Conservation (phyloP, 108 stramenopile genomes). For the Mayamaea pseudoterrestris region DNA sequence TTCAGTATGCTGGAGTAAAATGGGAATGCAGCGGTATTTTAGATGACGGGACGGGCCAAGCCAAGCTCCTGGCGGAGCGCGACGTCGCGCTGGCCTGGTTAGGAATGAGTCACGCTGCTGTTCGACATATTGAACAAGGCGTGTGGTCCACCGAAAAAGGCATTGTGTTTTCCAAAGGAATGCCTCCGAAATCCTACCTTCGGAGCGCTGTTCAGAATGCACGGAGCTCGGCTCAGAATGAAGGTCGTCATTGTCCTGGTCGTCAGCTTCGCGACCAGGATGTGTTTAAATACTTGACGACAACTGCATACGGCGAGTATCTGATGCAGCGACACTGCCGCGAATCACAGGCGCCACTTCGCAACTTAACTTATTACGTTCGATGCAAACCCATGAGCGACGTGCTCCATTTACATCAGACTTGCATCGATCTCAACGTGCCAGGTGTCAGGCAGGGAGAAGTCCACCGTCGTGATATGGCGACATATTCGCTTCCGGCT, state of each 20-base stretch:
- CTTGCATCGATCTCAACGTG: conserved; percentile 31
- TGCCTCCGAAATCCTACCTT: conserved; percentile 35
- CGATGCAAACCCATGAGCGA: conserved; percentile 64
- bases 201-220: conserved; percentile 16
- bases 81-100: conserved; percentile 56
- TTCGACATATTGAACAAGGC: conserved; percentile 43
- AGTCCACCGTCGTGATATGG: conserved; percentile 17
- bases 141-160: conserved; percentile 42
- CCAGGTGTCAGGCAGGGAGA: conserved; percentile 18
- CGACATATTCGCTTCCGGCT: conserved; percentile 44
- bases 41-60: conserved; percentile 80
- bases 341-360: conserved; percentile 11
- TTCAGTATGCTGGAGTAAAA: conserved; percentile 27
- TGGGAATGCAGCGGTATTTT: conserved; percentile 80
- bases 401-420: conserved; percentile 40
- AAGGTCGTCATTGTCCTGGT: conserved; percentile 1
- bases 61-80: conserved; percentile 71
- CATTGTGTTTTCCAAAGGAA: conserved; percentile 37
- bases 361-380: conserved; percentile 41
- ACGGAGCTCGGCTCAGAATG: background rate
- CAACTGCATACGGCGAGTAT: conserved; percentile 44
- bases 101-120: conserved; percentile 15
- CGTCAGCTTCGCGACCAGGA: background rate
- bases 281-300: conserved; percentile 10
- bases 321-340: conserved; percentile 55